phyloP scores from a whole-genome alignment of 495 filamentous ascomycete species.

The Neurospora sp. region DNA sequence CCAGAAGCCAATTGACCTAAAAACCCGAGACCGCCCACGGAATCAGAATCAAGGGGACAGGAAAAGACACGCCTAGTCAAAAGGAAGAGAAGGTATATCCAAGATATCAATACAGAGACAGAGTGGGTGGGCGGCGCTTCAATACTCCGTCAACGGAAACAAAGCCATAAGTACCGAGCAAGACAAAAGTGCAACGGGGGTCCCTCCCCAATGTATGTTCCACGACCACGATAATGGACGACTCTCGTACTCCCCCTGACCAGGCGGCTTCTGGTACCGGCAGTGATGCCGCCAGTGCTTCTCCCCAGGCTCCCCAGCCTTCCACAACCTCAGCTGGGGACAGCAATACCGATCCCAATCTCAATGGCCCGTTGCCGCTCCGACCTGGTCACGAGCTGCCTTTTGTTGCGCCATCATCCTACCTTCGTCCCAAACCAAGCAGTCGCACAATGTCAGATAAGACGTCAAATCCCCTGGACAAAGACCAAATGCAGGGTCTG shows the following conservation, averaged over 20 bases:
- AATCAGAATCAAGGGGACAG: neutral
- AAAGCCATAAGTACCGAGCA: neutral
- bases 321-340: slow-evolving; percentile 12
- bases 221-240: slow-evolving; percentile 28
- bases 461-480: slow-evolving; percentile 67
- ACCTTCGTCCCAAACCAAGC: slow-evolving; percentile 58
- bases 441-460: slow-evolving; percentile 42
- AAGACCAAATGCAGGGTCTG: slow-evolving; percentile 86
- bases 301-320: slow-evolving; percentile 12
- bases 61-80: neutral
- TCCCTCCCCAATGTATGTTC: slow-evolving; percentile 19
- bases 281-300: slow-evolving; percentile 10
- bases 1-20: neutral
- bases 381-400: slow-evolving; percentile 42
- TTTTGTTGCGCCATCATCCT: slow-evolving; percentile 75
- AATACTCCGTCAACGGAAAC: neutral
- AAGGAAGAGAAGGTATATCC: neutral
- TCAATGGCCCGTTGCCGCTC: slow-evolving; percentile 16
- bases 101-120: neutral
- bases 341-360: slow-evolving; percentile 10
- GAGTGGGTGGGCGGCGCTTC: neutral
- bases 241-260: slow-evolving; percentile 24
- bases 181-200: neutral
- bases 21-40: neutral
- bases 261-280: slow-evolving; percentile 18